These are phyloP conservation scores for Leishmania tarentolae DNA, from an alignment of 208 protist species.

Conservation along the genomic window DNA sequence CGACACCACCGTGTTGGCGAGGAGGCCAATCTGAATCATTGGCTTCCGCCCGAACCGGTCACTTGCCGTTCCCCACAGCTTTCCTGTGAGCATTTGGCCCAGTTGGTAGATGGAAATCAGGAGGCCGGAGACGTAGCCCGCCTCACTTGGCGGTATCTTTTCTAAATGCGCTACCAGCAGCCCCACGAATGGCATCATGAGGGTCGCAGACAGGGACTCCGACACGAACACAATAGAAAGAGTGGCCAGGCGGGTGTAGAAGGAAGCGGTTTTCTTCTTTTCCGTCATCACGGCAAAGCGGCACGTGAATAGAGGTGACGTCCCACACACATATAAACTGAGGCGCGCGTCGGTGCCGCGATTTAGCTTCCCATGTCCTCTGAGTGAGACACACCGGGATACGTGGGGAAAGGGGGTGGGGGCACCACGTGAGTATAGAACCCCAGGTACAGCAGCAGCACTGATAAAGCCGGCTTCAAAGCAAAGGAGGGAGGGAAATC, in stretches of 20 bases:
- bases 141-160: conserved; percentile 38
- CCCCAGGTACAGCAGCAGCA: neutral
- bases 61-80: conserved; percentile 55
- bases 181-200: conserved; percentile 58
- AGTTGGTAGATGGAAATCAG: conserved; percentile 53
- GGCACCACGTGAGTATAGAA: neutral
- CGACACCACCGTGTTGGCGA: conserved; percentile 53
- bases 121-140: conserved; percentile 56
- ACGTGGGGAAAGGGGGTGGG: neutral
- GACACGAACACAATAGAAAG: conserved; percentile 51
- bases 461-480: too few species aligned
- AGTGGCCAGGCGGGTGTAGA: conserved; percentile 35
- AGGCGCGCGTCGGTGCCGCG: neutral
- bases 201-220: conserved; percentile 53
- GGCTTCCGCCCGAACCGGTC: conserved; percentile 49
- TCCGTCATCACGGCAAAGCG: neutral
- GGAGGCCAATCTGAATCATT: conserved; percentile 52
- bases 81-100: conserved; percentile 51
- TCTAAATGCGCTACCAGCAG: conserved; percentile 52
- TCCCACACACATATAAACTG: neutral
- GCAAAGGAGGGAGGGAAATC: too few species aligned
- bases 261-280: conserved; percentile 4
- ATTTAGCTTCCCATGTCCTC: neutral
- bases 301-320: neutral
- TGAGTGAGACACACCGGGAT: neutral